phyloP scores from a whole-genome alignment of 768 basidiomycete genomes.

The Pilatotrama ljubarskyi region DNA sequence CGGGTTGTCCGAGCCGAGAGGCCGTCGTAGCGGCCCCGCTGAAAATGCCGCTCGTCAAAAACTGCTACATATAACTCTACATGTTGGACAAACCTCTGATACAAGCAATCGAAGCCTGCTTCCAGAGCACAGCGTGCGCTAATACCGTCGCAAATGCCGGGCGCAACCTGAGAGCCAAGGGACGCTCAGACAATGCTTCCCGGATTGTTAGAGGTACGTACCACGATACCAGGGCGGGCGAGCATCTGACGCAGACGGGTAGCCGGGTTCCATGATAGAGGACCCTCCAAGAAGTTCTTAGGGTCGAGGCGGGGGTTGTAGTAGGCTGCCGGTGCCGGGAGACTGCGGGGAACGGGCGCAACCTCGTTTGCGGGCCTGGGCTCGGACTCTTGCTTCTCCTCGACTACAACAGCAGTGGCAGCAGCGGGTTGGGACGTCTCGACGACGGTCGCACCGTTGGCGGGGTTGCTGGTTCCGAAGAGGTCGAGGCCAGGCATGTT shows the following conservation, averaged over 20 bases:
- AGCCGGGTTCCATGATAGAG: slow-evolving; percentile 65
- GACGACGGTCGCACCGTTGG: slow-evolving; percentile 19
- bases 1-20: slow-evolving; percentile 75
- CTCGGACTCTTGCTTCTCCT: not conserved
- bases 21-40: slow-evolving; percentile 81
- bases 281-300: slow-evolving; percentile 66
- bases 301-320: slow-evolving; percentile 71
- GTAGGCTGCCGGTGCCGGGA: slow-evolving; percentile 38
- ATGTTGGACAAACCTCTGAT: too few relatives aligned
- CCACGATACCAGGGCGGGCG: slow-evolving; percentile 71
- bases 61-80: too few relatives aligned
- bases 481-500: slow-evolving; percentile 32
- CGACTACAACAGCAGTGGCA: not conserved
- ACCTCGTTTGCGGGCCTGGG: not conserved
- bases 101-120: slow-evolving; percentile 75
- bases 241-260: slow-evolving; percentile 62
- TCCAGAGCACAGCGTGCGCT: slow-evolving; percentile 79
- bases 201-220: slow-evolving; percentile 36
- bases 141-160: slow-evolving; percentile 81
- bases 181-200: not conserved
- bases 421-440: slow-evolving; percentile 10
- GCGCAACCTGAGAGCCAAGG: slow-evolving; percentile 52
- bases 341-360: slow-evolving; percentile 6
- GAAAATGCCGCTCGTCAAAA: not conserved
- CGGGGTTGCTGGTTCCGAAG: slow-evolving; percentile 25